Evolutionary conservation across 345 rosid genomes (phyloP).

Genomic region (Salix udensis): DNA sequence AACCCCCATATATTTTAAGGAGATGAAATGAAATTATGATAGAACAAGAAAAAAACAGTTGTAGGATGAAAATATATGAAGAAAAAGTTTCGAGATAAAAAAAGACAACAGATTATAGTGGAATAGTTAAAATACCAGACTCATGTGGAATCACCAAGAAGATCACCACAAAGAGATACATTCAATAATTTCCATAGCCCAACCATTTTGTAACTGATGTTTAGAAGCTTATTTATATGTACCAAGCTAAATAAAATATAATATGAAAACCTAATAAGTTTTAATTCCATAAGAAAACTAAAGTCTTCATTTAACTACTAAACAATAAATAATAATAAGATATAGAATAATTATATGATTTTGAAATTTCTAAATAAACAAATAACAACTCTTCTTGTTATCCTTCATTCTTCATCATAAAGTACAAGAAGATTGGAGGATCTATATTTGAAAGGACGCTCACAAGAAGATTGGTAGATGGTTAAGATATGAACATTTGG

Average conservation of each 20-base stretch:
- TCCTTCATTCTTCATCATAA: neutral
- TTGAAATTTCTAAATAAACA: no score
- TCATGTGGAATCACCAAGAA: neutral
- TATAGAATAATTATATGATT: no score
- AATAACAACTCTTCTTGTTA: no score
- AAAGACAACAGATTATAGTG: no score
- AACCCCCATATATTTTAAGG: no score
- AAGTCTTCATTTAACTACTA: neutral
- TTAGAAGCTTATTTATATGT: neutral
- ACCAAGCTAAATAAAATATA: neutral
- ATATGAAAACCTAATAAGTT: neutral
- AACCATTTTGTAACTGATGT: neutral
- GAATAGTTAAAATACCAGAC: no score
- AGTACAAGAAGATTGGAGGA: neutral
- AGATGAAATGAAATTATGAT: no score
- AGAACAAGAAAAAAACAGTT: no score
- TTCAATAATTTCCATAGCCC: neutral
- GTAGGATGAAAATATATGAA: no score
- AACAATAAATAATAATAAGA: no score
- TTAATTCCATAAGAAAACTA: neutral
- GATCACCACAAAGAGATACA: neutral
- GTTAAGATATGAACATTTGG: slow-evolving; percentile 3
- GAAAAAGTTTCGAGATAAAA: no score
- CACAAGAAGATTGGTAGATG: neutral
- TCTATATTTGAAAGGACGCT: neutral